phyloP scores from a whole-genome alignment of 1,139 yeast genomes.

The Tardiomyces blankii region DNA sequence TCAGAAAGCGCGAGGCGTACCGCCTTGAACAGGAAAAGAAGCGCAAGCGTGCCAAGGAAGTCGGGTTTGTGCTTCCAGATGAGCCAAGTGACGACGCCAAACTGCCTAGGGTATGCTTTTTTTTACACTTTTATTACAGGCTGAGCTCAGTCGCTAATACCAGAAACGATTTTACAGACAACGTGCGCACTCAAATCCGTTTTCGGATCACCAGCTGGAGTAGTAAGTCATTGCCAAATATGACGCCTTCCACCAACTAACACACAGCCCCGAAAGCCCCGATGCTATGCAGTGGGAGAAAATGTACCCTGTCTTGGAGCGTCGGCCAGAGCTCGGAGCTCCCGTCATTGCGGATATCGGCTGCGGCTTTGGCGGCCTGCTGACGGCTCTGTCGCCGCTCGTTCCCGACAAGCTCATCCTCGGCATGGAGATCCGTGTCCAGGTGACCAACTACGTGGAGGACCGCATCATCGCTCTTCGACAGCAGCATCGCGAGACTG shows the following conservation, averaged over 20 bases:
- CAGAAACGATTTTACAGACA: constrained; percentile 85
- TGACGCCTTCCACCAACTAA: neutral
- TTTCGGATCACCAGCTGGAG: constrained; percentile 85
- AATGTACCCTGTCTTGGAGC: constrained; percentile 45
- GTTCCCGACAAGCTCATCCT: constrained; percentile 65
- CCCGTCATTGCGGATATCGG: constrained; percentile 96
- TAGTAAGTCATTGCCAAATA: constrained; percentile 28
- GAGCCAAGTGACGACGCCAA: constrained; percentile 16
- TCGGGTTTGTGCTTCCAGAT: constrained; percentile 18
- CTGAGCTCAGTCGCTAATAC: neutral
- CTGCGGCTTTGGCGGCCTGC: constrained; percentile 94
- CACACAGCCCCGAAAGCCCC: constrained; percentile 52
- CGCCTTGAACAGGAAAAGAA: constrained; percentile 29
- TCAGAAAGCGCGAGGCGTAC: constrained; percentile 27
- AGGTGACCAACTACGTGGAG: constrained; percentile 93
- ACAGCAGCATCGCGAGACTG: constrained; percentile 32
- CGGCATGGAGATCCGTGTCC: constrained; percentile 97
- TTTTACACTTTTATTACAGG: neutral
- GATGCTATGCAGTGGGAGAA: constrained; percentile 77
- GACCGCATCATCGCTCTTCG: constrained; percentile 88
- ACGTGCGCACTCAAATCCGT: constrained; percentile 96
- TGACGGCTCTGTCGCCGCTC: constrained; percentile 67
- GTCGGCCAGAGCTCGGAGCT: constrained; percentile 11
- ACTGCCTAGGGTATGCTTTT: constrained; percentile 17
- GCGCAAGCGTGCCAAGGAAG: constrained; percentile 25